Percentiles rank a stretch among this genome's conserved stretches.
Conservation (phyloP, 805 yeast genomes). For the Trichomonascus vanleenenianus region DNA sequence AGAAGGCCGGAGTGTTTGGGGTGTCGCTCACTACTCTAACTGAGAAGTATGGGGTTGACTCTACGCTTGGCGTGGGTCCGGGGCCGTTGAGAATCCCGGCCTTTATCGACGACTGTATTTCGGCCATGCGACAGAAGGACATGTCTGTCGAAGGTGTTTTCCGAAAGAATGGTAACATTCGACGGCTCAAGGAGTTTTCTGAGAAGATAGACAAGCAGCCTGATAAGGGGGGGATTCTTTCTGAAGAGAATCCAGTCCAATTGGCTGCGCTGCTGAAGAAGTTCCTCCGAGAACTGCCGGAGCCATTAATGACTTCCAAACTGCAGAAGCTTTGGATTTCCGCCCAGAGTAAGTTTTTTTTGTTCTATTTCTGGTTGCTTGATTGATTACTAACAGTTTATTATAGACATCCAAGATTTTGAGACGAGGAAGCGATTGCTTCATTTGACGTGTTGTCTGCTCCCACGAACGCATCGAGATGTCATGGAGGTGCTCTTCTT, state of each 20-base stretch:
- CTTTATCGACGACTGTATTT: constrained; percentile 76
- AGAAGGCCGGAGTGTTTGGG: constrained; percentile 57
- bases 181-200: constrained; percentile 64
- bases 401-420: constrained; percentile 35
- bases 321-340: constrained; percentile 72
- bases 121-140: constrained; percentile 80
- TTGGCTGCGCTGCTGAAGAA: constrained; percentile 88
- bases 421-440: constrained; percentile 45
- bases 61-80: constrained; percentile 80
- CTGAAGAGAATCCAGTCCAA: constrained; percentile 78
- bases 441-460: constrained; percentile 60
- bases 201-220: constrained; percentile 71
- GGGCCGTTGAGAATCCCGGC: constrained; percentile 72
- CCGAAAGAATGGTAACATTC: constrained; percentile 92
- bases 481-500: constrained; percentile 76
- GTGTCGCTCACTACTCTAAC: constrained; percentile 63
- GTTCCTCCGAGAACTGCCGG: constrained; percentile 87
- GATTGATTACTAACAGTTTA: background rate
- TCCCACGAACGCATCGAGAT: constrained; percentile 78
- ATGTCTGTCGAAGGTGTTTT: constrained; percentile 93
- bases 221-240: constrained; percentile 58
- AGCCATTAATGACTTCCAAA: constrained; percentile 72
- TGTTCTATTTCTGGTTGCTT: constrained; percentile 8
- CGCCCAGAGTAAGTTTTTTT: constrained; percentile 21
- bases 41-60: constrained; percentile 66